These are phyloP conservation scores for Pelargonium nanum DNA, from an alignment of 345 rosid species.

Conservation along the genomic window DNA sequence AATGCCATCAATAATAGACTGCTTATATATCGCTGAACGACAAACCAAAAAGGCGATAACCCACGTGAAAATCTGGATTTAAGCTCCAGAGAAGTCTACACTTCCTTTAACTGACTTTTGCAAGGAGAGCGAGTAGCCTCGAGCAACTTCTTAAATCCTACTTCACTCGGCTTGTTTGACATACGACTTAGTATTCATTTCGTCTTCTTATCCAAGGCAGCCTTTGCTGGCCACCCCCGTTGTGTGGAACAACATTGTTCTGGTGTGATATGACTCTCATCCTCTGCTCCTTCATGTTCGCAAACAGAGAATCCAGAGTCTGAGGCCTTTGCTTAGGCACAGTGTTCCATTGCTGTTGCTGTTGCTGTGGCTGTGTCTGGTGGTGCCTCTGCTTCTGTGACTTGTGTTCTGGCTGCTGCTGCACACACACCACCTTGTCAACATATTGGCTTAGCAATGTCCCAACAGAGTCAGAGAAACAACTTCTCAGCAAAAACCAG, in stretches of 20 bases:
- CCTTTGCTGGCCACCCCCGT: constrained; percentile 16
- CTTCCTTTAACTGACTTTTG: not conserved
- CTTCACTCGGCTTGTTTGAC: not conserved
- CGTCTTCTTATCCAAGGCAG: constrained; percentile 55
- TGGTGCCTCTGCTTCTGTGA: not conserved
- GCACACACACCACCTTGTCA: not conserved
- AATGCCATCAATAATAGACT: too few species aligned
- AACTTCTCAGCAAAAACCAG: too few species aligned
- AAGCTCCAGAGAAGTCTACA: not conserved
- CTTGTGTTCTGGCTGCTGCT: not conserved
- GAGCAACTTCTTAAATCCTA: not conserved
- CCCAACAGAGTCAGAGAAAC: too few species aligned
- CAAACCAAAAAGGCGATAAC: not conserved
- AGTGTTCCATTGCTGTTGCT: constrained; percentile 24
- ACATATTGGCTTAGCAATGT: not conserved
- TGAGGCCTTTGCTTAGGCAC: constrained; percentile 44
- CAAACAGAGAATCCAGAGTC: constrained; percentile 75
- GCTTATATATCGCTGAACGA: too few species aligned
- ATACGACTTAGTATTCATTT: constrained; percentile 23
- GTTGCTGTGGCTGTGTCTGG: constrained; percentile 12
- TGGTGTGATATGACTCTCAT: constrained; percentile 28
- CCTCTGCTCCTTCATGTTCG: constrained; percentile 77
- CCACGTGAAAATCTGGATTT: not conserved
- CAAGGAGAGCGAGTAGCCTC: not conserved
- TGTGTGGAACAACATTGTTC: constrained; percentile 13